Evolutionary conservation across 805 yeast species (phyloP), one percentile per base, ranked within the genome.

Genomic region (Zygotorulaspora florentina): DNA sequence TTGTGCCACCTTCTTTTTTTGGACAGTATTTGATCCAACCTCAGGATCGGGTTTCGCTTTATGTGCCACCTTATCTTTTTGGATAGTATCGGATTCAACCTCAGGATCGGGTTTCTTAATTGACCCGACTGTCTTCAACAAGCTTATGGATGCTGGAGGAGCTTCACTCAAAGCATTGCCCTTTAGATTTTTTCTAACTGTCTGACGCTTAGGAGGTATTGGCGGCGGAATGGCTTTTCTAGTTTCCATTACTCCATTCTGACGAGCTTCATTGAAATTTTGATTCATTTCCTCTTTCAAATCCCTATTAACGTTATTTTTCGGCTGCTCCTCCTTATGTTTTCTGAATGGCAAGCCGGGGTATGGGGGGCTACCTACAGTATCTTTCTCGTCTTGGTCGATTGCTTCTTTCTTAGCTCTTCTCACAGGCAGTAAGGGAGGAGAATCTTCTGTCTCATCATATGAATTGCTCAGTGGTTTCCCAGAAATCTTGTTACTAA

Each of bases 101-200:
- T 20, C 7, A 3, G 44, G 28, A 8, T 23, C 47, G 1, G 59
- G 50, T n/a, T 55, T 34, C 42, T 53, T 55, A 27, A 56, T 59
- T 3, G 51, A 47, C 27, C 47, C 53, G 11, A 58, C 33, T 3
- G 64, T 58, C 9, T 28, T 38, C 26, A 59, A 17, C 29, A 51
- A 55, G n/a, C 53, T 48, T 6, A 42, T 20, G 4, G 51, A 40
- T 15, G 39, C 39, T 12, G 27, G 20, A n/a, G n/a, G n/a, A 7
- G 17, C n/a, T 4, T 37, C 12, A 12, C 10, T 6, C 18, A 25
- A 25, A 15, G 16, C 17, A 30, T 25, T 15, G 16, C 12, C 28
- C 10, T 9, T 34, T 13, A 16, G 15, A 16, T 7, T 17, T 17
- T 23, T 25, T 27, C 17, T 43, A 10, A n/a, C 12, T 11, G 10